These are phyloP conservation scores for Moesziomyces sp. DNA, from an alignment of 1,284 basidiomycete genomes.

Conservation along the genomic window DNA sequence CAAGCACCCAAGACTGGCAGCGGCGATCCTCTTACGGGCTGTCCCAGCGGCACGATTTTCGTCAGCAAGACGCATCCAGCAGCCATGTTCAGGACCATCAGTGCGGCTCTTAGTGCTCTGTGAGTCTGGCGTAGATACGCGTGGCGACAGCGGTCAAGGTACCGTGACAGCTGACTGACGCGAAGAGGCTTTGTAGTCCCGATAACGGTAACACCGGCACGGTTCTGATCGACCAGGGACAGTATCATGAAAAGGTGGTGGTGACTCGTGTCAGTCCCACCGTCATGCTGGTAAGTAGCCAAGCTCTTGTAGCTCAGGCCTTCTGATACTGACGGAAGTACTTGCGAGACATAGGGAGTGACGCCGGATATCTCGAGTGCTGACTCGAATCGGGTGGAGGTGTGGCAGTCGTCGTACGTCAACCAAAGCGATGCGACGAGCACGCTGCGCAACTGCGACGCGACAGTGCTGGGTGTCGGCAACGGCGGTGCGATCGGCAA, in stretches of 20 bases:
- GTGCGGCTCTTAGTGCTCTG: slow-evolving; percentile 21
- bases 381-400: slow-evolving; percentile 15
- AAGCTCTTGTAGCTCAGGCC: background rate
- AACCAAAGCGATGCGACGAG: slow-evolving; percentile 23
- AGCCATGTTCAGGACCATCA: slow-evolving; percentile 16
- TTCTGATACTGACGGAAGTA: background rate
- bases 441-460: slow-evolving; percentile 26
- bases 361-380: slow-evolving; percentile 4
- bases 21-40: slow-evolving; percentile 12
- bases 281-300: slow-evolving; percentile 21
- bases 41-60: slow-evolving; percentile 25
- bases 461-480: slow-evolving; percentile 26
- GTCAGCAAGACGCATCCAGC: slow-evolving; percentile 23
- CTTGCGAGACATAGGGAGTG: slow-evolving; percentile 10
- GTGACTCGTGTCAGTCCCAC: slow-evolving; percentile 22
- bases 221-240: slow-evolving; percentile 31
- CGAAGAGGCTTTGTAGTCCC: slow-evolving; percentile 2
- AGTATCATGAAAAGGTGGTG: slow-evolving; percentile 34
- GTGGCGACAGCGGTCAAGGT: background rate
- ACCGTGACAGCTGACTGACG: too few relatives aligned
- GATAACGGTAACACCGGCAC: slow-evolving; percentile 20
- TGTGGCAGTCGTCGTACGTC: slow-evolving; percentile 43
- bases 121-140: slow-evolving; percentile 20
- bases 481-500: slow-evolving; percentile 5
- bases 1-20: slow-evolving; percentile 16